These are phyloP conservation scores for Pisolithus marmoratus DNA, from an alignment of 768 basidiomycete genomes.

Conservation along the genomic window DNA sequence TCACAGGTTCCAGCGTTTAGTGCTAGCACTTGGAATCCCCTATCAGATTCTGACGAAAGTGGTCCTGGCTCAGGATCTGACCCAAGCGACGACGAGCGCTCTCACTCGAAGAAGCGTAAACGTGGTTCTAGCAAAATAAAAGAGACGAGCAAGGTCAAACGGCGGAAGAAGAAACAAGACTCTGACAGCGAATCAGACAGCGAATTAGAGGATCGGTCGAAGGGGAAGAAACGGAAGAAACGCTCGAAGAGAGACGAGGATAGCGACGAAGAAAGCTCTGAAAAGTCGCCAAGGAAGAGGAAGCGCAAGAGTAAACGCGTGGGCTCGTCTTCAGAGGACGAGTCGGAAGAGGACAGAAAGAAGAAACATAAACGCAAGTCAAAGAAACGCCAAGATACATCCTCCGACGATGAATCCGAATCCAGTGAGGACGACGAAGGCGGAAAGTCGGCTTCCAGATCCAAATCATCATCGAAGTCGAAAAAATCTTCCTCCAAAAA, in stretches of 20 bases:
- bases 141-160: slow-evolving; percentile 23
- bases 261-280: slow-evolving; percentile 28
- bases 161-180: slow-evolving; percentile 14
- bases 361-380: slow-evolving; percentile 40
- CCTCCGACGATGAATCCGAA: slow-evolving; percentile 29
- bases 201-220: slow-evolving; percentile 23
- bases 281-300: slow-evolving; percentile 28
- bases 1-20: slow-evolving; percentile 25
- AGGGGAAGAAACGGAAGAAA: slow-evolving; percentile 37
- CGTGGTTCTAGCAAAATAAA: slow-evolving; percentile 19
- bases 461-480: slow-evolving; percentile 31
- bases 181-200: slow-evolving; percentile 17
- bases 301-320: slow-evolving; percentile 25
- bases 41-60: slow-evolving; percentile 3
- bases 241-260: slow-evolving; percentile 25
- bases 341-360: slow-evolving; percentile 24
- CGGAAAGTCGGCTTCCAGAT: slow-evolving; percentile 25
- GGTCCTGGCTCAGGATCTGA: slow-evolving; percentile 19
- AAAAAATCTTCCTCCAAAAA: slow-evolving; percentile 29
- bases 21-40: slow-evolving; percentile 19
- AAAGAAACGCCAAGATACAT: slow-evolving; percentile 23
- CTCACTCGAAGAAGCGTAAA: slow-evolving; percentile 30
- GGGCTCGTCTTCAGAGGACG: slow-evolving; percentile 10
- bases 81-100: slow-evolving; percentile 21
- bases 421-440: slow-evolving; percentile 21